phyloP scores from a whole-genome alignment of 768 basidiomycete species.

The Tephrocybe sp. region DNA sequence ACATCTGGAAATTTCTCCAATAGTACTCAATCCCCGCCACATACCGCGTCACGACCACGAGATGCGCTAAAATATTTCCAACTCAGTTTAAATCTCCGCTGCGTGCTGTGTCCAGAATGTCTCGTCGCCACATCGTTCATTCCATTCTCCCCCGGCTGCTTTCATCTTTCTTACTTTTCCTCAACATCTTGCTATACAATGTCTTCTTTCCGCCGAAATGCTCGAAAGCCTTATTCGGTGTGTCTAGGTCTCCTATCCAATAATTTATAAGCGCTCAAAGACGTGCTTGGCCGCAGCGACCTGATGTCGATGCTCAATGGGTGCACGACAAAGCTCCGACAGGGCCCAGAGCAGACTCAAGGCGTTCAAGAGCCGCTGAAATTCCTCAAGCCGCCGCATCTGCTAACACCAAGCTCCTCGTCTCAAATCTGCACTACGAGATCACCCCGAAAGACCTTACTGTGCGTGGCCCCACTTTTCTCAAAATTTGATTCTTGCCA shows the following conservation, averaged over 20 bases:
- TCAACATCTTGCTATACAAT: slow-evolving; percentile 8
- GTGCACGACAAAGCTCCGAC: slow-evolving; percentile 71
- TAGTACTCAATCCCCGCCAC: too few species aligned
- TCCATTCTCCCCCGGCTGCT: too few species aligned
- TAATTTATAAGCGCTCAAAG: neutral
- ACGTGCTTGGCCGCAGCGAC: slow-evolving; percentile 23
- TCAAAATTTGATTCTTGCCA: neutral
- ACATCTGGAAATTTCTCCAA: too few species aligned
- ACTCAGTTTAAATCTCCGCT: too few species aligned
- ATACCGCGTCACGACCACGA: too few species aligned
- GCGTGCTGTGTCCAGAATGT: too few species aligned
- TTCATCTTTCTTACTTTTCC: slow-evolving; percentile 1
- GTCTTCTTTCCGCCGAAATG: slow-evolving; percentile 25
- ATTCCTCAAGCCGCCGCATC: slow-evolving; percentile 35
- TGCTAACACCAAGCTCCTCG: slow-evolving; percentile 54
- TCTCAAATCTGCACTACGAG: slow-evolving; percentile 91
- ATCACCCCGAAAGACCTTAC: slow-evolving; percentile 84
- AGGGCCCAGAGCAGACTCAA: slow-evolving; percentile 28
- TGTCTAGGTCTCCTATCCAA: slow-evolving; percentile 10
- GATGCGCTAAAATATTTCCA: too few species aligned
- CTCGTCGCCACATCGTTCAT: too few species aligned
- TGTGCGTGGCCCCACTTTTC: slow-evolving; percentile 43
- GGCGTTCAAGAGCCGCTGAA: slow-evolving; percentile 22
- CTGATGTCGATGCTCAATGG: slow-evolving; percentile 64
- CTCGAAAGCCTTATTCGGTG: slow-evolving; percentile 43